Base-by-base conservation (phyloP, 148 eudicot genomes). In the Tetragonia tetragonoides region DNA sequence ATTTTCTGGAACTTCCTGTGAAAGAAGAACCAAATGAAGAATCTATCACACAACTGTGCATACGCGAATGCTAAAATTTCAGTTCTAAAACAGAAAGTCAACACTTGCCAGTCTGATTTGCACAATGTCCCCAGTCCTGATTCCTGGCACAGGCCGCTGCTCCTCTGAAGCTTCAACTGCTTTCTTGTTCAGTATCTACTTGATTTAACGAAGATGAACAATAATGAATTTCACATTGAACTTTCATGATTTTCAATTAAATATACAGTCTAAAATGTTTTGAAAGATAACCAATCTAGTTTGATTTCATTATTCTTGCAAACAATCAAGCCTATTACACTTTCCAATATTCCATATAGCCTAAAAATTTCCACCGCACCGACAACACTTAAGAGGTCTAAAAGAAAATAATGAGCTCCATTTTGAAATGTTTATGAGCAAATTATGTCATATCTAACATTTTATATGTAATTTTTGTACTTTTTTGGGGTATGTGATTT, bases 101-200 rank as follows among this genome's bases (percentile, higher is more conserved):
- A 20, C 59, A 60, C 81, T 80, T 88, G 88, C 99, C 95, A 91
- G 77, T 84, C 84, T 96, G 76, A 96, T 84, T 81, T 93, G 88
- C 62, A 96, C 88, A 80, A 96, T 65, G 84, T 93, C 99, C 10
- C 99, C 99, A 2, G 87, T 81, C 76, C 99, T 88, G 57, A 96
- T 85, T 75, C 88, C 93, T 0, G 99, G 99, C 37, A 88, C 79
- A 11, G 89, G 89, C 83, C 93, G 87, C 72, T 44, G 78, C 75
- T 75, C 82, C 5, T 87, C 88, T 20, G 91, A 83, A 34, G 93
- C 95, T 53, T 87, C 95, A 57, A 96, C 81, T 57, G 99, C 99
- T 86, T 80, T 84, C 86, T 90, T 91, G 83, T 96, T 91, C 90
- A 96, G 69, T 49, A 93, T 88, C 98, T 96, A 84, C 66, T 3